phyloP scores from a whole-genome alignment of 2,329 filamentous ascomycete species.

The Trichoderma simmonsii region DNA sequence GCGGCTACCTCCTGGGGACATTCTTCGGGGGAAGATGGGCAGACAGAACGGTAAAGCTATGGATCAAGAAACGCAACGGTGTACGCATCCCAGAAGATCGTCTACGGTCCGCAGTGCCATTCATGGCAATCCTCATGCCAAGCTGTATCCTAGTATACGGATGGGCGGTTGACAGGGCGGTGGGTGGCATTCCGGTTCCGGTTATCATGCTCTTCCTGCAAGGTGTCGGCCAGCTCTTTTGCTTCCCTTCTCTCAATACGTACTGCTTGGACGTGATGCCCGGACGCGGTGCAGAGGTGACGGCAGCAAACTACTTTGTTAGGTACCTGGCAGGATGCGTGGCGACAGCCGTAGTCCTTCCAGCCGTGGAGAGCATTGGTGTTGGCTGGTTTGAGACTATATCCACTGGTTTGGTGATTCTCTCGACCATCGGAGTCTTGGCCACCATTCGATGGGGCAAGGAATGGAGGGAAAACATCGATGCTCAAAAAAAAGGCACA shows the following conservation, averaged over 20 bases:
- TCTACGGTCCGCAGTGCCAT: conserved; percentile 56
- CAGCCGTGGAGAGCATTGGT: conserved; percentile 69
- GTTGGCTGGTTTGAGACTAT: conserved; percentile 81
- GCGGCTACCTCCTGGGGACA: conserved; percentile 66
- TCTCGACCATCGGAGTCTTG: conserved; percentile 36
- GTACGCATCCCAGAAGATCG: conserved; percentile 66
- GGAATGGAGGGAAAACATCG: conserved; percentile 38
- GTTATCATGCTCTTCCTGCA: conserved; percentile 73
- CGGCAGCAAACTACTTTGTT: conserved; percentile 76
- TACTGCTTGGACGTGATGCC: conserved; percentile 82
- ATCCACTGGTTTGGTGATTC: conserved; percentile 36
- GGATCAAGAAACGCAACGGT: conserved; percentile 57
- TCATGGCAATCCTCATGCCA: conserved; percentile 57
- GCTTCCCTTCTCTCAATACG: conserved; percentile 72
- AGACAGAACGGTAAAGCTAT: conserved; percentile 63
- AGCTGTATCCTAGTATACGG: conserved; percentile 62
- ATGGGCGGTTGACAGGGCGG: conserved; percentile 48
- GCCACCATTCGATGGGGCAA: conserved; percentile 40
- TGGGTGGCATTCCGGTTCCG: conserved; percentile 56
- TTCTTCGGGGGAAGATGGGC: conserved; percentile 71
- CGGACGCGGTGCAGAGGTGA: conserved; percentile 65
- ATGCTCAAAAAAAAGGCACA: conserved; percentile 23
- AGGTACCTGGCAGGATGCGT: conserved; percentile 72
- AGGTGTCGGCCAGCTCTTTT: conserved; percentile 71
- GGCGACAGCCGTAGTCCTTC: conserved; percentile 69